Evolutionary conservation across 768 basidiomycete genomes (phyloP).

Genomic region (Lentinula raphanica): DNA sequence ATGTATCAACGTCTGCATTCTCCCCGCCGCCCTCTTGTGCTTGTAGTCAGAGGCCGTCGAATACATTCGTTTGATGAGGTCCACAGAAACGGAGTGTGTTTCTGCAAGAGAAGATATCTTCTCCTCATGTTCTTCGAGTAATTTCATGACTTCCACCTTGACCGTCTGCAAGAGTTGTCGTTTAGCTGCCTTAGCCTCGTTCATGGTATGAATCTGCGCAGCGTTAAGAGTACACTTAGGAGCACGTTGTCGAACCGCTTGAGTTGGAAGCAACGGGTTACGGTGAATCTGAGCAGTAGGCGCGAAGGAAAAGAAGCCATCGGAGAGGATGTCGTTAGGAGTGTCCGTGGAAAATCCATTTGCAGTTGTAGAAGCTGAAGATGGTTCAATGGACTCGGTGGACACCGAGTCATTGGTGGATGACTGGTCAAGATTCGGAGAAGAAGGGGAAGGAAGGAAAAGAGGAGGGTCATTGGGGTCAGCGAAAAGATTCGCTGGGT

Average conservation of each 20-base stretch:
- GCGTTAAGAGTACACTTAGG: background rate
- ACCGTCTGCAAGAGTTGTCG: background rate
- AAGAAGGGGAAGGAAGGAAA: no score
- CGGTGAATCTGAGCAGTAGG: background rate
- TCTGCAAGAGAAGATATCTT: background rate
- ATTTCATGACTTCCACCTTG: background rate
- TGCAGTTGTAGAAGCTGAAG: no score
- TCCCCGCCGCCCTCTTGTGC: background rate
- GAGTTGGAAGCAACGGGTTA: background rate
- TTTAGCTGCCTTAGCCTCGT: background rate
- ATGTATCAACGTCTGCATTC: background rate
- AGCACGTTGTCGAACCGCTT: background rate
- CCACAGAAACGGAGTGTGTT: background rate
- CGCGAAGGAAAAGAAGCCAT: background rate
- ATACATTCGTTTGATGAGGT: background rate
- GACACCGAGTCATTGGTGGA: no score
- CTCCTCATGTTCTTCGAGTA: background rate
- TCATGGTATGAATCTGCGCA: background rate
- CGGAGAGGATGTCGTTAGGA: no score
- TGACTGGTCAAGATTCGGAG: no score
- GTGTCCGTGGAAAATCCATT: no score
- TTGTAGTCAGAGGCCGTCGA: background rate
- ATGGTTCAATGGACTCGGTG: no score
- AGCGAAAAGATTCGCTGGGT: no score
- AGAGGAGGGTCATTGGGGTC: no score